Evolutionary conservation across 2,329 filamentous ascomycete species (phyloP).

Genomic region (Tricladium varicosporioides): DNA sequence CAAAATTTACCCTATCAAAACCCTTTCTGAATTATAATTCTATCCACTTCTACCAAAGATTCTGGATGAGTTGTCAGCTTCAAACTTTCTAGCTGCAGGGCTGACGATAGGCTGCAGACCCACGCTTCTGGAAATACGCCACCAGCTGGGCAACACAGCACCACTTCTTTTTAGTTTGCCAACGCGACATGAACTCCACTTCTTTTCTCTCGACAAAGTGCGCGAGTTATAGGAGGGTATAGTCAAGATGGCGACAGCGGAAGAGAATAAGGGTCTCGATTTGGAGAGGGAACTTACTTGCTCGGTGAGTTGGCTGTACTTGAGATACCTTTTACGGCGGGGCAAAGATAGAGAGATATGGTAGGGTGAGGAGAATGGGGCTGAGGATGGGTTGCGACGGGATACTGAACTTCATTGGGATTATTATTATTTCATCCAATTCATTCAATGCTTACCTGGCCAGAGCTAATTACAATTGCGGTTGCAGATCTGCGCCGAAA

Average conservation of each 20-base stretch:
- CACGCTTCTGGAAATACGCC: neutral
- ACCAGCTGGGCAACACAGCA: neutral
- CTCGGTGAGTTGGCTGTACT: conserved; percentile 63
- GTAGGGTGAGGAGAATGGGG: neutral
- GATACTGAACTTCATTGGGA: neutral
- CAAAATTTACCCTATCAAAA: too few species aligned
- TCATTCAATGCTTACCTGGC: neutral
- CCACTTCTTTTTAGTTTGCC: neutral
- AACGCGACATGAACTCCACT: conserved; percentile 2
- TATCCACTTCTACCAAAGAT: neutral
- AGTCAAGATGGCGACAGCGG: conserved; percentile 44
- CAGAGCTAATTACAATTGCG: conserved; percentile 1
- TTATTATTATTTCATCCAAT: too few species aligned
- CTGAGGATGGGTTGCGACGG: neutral
- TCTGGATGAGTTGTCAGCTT: neutral
- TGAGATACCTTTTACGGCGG: neutral
- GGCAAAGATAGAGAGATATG: neutral
- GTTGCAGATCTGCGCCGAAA: conserved; percentile 87
- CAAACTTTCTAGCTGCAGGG: neutral
- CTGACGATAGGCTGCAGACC: neutral
- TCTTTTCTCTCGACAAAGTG: neutral
- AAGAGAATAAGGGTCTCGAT: conserved; percentile 57
- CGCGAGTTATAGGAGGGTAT: neutral
- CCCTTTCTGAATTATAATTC: neutral
- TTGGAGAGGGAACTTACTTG: conserved; percentile 93